Conservation (phyloP, 768 basidiomycete genomes). For the Strobilomyces echinocephalus region DNA sequence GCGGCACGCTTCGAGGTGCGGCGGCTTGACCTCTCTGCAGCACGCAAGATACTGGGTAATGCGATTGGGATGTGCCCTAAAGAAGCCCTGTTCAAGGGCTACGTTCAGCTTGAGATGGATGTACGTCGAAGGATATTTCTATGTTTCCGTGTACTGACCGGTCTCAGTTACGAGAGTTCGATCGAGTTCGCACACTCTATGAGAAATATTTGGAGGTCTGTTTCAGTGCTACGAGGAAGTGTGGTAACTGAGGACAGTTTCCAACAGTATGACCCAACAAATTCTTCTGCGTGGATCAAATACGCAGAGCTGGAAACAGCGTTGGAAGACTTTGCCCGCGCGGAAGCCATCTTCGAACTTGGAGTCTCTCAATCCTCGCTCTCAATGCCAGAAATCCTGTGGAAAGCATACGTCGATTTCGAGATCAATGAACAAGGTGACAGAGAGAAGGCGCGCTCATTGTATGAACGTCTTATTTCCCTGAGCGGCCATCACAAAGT, state of each 20-base stretch:
- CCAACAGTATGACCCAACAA: slow-evolving; percentile 75
- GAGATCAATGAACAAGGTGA: slow-evolving; percentile 89
- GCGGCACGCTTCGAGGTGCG: slow-evolving; percentile 92
- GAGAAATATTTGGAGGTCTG: slow-evolving; percentile 90
- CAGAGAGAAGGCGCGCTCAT: slow-evolving; percentile 69
- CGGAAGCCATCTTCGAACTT: slow-evolving; percentile 92
- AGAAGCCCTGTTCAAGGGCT: slow-evolving; percentile 91
- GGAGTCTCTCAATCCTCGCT: slow-evolving; percentile 77
- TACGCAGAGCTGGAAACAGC: slow-evolving; percentile 89
- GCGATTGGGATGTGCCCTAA: slow-evolving; percentile 97
- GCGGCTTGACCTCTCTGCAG: slow-evolving; percentile 72
- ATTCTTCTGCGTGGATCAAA: slow-evolving; percentile 93
- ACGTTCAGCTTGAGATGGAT: slow-evolving; percentile 90
- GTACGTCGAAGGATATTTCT: slow-evolving; percentile 37
- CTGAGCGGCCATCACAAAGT: slow-evolving; percentile 94
- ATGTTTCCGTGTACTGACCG: slow-evolving; percentile 4
- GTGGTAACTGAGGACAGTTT: background rate
- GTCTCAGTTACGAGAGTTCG: slow-evolving; percentile 83
- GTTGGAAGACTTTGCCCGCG: slow-evolving; percentile 81
- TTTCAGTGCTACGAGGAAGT: background rate
- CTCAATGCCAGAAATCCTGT: slow-evolving; percentile 91
- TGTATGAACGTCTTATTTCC: slow-evolving; percentile 85
- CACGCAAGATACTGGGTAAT: slow-evolving; percentile 83
- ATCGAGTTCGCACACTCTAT: slow-evolving; percentile 85
- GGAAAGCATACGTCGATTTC: slow-evolving; percentile 97